Conservation (phyloP, 2,329 filamentous ascomycete species). For the Eutypa lata region DNA sequence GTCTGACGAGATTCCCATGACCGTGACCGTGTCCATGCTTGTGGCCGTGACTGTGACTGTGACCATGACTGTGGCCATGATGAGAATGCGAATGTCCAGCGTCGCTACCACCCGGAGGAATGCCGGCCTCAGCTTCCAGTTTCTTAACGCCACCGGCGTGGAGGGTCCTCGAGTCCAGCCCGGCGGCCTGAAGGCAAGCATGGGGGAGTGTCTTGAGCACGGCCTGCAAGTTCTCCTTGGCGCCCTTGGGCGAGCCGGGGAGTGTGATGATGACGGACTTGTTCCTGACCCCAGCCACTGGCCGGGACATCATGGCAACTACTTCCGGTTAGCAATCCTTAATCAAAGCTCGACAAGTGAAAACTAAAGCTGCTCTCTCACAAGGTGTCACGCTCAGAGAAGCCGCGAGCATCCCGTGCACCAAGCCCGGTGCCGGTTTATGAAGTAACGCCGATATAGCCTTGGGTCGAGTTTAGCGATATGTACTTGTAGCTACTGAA, state of each 20-base stretch:
- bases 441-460: slow-evolving; percentile 77
- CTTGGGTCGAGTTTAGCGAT: slow-evolving; percentile 37
- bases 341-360: neutral
- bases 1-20: slow-evolving; percentile 66
- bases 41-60: slow-evolving; percentile 49
- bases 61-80: slow-evolving; percentile 42
- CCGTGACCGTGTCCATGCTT: slow-evolving; percentile 56
- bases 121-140: slow-evolving; percentile 78
- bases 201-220: slow-evolving; percentile 89
- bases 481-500: neutral
- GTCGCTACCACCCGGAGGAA: slow-evolving; percentile 32
- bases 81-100: slow-evolving; percentile 25
- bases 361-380: slow-evolving; percentile 47
- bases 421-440: slow-evolving; percentile 81
- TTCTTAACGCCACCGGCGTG: slow-evolving; percentile 81
- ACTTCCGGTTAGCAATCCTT: slow-evolving; percentile 9
- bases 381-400: slow-evolving; percentile 87
- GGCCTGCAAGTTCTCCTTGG: slow-evolving; percentile 86
- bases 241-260: slow-evolving; percentile 92
- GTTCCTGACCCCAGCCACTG: slow-evolving; percentile 83
- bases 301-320: slow-evolving; percentile 97
- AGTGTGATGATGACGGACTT: slow-evolving; percentile 82
- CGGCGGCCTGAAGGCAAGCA: slow-evolving; percentile 86
- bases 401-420: slow-evolving; percentile 90
- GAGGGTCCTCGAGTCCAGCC: slow-evolving; percentile 73